Evolutionary conservation across 768 basidiomycete genomes (phyloP).

Genomic region (Boletus coccyginus): DNA sequence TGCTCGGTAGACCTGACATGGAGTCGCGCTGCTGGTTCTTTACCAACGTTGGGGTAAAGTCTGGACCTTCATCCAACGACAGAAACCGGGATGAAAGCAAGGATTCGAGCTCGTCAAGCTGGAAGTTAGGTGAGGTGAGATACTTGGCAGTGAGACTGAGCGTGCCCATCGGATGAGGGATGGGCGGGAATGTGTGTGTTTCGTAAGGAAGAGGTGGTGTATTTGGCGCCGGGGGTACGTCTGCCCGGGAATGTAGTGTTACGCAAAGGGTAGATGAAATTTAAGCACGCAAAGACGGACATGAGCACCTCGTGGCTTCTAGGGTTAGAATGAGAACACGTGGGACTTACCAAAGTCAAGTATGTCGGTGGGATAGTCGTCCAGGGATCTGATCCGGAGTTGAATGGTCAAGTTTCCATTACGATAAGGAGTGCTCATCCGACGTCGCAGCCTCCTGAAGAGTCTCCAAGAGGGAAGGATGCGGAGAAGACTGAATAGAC

Average conservation of each 20-base stretch:
- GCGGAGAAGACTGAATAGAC: slow-evolving; percentile 64
- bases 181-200: slow-evolving; percentile 59
- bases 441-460: slow-evolving; percentile 54
- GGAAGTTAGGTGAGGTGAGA: slow-evolving; percentile 65
- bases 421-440: slow-evolving; percentile 35
- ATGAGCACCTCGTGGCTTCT: slow-evolving; percentile 31
- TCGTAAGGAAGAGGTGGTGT: slow-evolving; percentile 45
- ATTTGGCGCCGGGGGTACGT: slow-evolving; percentile 39
- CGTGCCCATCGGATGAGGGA: slow-evolving; percentile 67
- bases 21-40: slow-evolving; percentile 64
- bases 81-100: slow-evolving; percentile 71
- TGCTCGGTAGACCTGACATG: slow-evolving; percentile 40
- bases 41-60: slow-evolving; percentile 70
- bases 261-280: slow-evolving; percentile 5
- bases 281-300: slow-evolving; percentile 21
- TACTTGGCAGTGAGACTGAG: slow-evolving; percentile 63
- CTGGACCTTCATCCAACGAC: slow-evolving; percentile 60
- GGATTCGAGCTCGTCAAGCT: slow-evolving; percentile 74
- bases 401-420: slow-evolving; percentile 48
- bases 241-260: slow-evolving; percentile 23
- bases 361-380: slow-evolving; percentile 27
- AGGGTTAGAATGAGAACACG: slow-evolving; percentile 25
- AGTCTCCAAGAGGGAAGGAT: slow-evolving; percentile 77
- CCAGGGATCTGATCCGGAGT: slow-evolving; percentile 41
- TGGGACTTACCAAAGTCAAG: slow-evolving; percentile 38